These are phyloP conservation scores for Cladophialophora carrionii DNA, from an alignment of 2,329 filamentous ascomycete genomes.

Conservation along the genomic window DNA sequence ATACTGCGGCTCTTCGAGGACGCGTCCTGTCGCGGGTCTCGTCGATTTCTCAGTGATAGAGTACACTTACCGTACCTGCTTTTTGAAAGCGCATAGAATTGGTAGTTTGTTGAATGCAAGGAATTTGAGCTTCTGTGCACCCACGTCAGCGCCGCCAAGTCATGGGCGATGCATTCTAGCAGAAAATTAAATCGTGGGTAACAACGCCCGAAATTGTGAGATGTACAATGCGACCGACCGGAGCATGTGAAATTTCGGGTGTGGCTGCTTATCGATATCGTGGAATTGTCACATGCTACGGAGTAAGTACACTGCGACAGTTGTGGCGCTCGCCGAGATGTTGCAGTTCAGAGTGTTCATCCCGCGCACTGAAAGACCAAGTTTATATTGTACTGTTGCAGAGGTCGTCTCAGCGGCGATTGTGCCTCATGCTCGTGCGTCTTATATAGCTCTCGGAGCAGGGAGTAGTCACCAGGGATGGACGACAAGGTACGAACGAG, in stretches of 20 bases:
- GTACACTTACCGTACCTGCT: background rate
- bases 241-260: constrained; percentile 1
- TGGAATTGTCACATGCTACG: background rate
- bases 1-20: background rate
- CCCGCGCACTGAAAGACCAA: background rate
- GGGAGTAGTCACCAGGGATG: too few relatives aligned
- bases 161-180: background rate
- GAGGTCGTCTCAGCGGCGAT: background rate
- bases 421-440: background rate
- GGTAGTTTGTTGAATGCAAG: constrained; percentile 1
- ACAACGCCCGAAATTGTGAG: background rate
- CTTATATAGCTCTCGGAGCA: background rate
- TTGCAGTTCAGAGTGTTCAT: background rate
- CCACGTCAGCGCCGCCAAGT: background rate
- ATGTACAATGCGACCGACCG: too few relatives aligned
- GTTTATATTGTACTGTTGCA: background rate
- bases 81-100: constrained; percentile 7
- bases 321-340: background rate
- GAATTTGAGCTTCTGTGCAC: background rate
- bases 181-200: background rate
- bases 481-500: too few relatives aligned
- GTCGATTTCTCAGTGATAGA: constrained; percentile 1
- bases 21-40: background rate
- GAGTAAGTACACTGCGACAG: too few relatives aligned
- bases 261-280: background rate